Evolutionary conservation across 331 rosid species (phyloP), one percentile per base, ranked within the genome.

Genomic region (Pyracantha coccinea): DNA sequence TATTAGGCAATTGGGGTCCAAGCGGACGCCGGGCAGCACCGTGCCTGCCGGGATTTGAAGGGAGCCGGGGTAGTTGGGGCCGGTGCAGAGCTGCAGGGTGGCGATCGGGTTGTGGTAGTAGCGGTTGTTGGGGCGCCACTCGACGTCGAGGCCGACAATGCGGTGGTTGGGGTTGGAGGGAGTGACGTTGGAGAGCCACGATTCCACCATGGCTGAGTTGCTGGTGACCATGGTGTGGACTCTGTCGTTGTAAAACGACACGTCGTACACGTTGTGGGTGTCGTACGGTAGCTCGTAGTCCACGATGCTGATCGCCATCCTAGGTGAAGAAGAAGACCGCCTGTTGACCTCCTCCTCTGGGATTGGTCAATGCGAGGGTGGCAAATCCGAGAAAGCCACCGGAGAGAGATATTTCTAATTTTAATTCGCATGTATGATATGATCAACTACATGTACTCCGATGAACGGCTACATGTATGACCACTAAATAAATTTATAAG

Each of bases 81-180:
- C 55, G 0, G 55, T 50, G 55, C 92, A 92, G 81, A 92, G 88
- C 21, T 92, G 97, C 9, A 92, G 52, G 0, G 88, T 83, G 27
- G 96, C 97, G 1, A 78, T 65, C 0, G 78, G 89, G 73, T 89
- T 76, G 0, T 75, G 4, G 47, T 13, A 8, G 65, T 62, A 27
- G 58, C 88, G 78, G 24, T 41, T 71, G 73, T 75, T 86, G 8
- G 96, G 97, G 14, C 97, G 90, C 97, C 97, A 92, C 69, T 92
- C 96, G 32, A 92, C 23, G 83, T 88, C 97, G 17, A 92, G 86
- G 50, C 97, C 93, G 19, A 88, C 84, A 41, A 76, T 8, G 25
- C 76, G 71, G 29, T 32, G 45, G 55, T 10, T 31, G 47, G 16
- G 62, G 23, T 38, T 25, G 17, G 7, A 60, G 57, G 64, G 79